These are phyloP conservation scores for Physcomitrellopsis africana DNA, from an alignment of 225 moss, liverwort and hornwort genomes.

Conservation along the genomic window DNA sequence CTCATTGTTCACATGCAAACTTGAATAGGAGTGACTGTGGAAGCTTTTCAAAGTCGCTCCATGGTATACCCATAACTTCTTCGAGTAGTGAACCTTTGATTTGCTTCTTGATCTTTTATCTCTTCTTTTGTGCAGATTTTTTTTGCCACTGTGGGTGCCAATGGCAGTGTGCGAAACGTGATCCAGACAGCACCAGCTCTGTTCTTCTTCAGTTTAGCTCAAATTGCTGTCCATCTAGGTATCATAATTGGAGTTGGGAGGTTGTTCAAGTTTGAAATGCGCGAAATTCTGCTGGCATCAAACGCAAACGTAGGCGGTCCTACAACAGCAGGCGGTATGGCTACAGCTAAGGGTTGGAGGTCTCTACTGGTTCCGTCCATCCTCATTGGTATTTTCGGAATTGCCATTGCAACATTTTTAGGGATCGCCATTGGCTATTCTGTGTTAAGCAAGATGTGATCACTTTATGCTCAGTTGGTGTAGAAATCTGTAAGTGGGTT, in stretches of 20 bases:
- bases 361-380: conserved; percentile 81
- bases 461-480: background rate
- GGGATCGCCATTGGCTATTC: conserved; percentile 75
- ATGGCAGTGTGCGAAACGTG: conserved; percentile 82
- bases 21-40: background rate
- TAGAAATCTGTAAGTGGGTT: background rate
- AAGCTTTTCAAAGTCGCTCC: background rate
- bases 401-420: conserved; percentile 88
- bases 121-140: conserved; percentile 57
- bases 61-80: background rate
- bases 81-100: too few species aligned
- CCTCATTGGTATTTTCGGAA: conserved; percentile 92
- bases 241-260: conserved; percentile 84
- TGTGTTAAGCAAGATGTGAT: conserved; percentile 74
- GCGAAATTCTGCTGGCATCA: conserved; percentile 85
- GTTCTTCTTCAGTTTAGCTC: conserved; percentile 81
- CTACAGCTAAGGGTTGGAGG: conserved; percentile 96
- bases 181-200: conserved; percentile 85
- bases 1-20: background rate
- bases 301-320: conserved; percentile 99
- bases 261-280: conserved; percentile 75
- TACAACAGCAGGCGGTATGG: conserved; percentile 92
- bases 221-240: conserved; percentile 86
- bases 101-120: background rate
- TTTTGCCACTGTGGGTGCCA: conserved; percentile 92